Evolutionary conservation across 208 protist genomes (phyloP).

Genomic region (Wallacemonas sp.): DNA sequence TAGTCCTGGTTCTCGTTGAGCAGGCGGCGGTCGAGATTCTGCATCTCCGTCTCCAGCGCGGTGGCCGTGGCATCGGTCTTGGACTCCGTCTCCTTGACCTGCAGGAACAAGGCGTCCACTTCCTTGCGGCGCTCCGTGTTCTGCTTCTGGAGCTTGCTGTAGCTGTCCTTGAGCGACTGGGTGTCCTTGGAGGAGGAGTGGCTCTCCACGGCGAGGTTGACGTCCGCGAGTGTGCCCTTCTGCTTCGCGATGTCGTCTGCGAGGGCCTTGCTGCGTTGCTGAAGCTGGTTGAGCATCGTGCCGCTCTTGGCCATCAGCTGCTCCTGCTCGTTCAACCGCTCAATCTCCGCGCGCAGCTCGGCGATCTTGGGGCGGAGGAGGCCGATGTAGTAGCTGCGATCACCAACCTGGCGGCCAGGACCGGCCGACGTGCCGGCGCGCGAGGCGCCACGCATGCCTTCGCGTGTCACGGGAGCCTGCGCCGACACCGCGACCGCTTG

Average conservation of each 20-base stretch:
- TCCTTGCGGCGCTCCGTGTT: constrained; percentile 68
- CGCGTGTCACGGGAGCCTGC: constrained; percentile 68
- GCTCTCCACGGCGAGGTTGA: constrained; percentile 84
- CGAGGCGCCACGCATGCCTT: constrained; percentile 84
- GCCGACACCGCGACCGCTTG: constrained; percentile 74
- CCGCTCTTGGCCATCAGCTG: constrained; percentile 80
- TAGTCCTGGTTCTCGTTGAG: constrained; percentile 79
- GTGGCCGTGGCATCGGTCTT: constrained; percentile 65
- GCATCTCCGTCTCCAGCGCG: constrained; percentile 77
- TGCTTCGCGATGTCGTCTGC: constrained; percentile 77
- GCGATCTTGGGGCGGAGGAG: constrained; percentile 87
- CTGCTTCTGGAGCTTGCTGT: constrained; percentile 60
- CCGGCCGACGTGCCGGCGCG: constrained; percentile 66
- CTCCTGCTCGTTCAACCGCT: constrained; percentile 85
- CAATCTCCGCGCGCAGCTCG: constrained; percentile 86
- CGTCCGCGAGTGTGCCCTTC: constrained; percentile 77
- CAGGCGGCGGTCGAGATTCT: constrained; percentile 74
- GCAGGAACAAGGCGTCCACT: constrained; percentile 84
- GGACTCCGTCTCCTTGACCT: constrained; percentile 71
- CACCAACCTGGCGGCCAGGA: constrained; percentile 85
- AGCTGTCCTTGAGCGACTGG: constrained; percentile 68
- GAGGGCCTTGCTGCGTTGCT: constrained; percentile 70
- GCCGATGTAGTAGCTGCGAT: constrained; percentile 91
- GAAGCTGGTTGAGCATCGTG: constrained; percentile 67
- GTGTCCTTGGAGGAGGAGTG: constrained; percentile 56